Evolutionary conservation across 345 rosid species (phyloP).

Genomic region (Gossypioides kirkii): DNA sequence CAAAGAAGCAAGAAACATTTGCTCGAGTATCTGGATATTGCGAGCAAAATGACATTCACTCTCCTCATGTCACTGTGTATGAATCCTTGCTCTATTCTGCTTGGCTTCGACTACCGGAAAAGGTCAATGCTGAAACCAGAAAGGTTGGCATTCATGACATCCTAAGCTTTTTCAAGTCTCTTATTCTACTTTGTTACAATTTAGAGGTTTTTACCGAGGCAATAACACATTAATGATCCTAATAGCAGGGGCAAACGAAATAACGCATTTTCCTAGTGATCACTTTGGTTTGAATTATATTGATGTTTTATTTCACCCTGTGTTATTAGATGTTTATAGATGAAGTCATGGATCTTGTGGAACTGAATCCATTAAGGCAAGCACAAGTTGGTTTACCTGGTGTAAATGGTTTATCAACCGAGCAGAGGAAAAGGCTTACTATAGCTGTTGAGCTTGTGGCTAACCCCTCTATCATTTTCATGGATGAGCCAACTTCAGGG

Average conservation of each 20-base stretch:
- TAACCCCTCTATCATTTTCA: constrained; percentile 85
- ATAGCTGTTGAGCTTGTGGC: constrained; percentile 94
- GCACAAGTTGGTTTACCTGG: constrained; percentile 88
- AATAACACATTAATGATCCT: background rate
- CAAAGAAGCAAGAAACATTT: constrained; percentile 76
- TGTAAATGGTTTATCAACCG: constrained; percentile 73
- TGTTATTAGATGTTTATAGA: constrained; percentile 68
- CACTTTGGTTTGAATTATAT: background rate
- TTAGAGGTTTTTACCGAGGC: background rate
- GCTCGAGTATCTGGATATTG: constrained; percentile 80
- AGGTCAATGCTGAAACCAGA: constrained; percentile 41
- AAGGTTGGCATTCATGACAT: constrained; percentile 33
- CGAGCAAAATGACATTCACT: constrained; percentile 80
- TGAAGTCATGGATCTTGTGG: constrained; percentile 92
- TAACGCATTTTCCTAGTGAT: background rate
- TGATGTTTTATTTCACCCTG: background rate
- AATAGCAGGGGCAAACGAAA: background rate
- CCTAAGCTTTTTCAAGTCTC: background rate
- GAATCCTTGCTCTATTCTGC: constrained; percentile 77
- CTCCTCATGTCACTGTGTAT: constrained; percentile 71
- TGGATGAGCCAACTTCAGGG: constrained; percentile 98
- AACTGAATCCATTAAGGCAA: constrained; percentile 49
- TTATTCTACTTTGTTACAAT: background rate
- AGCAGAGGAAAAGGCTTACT: constrained; percentile 86
- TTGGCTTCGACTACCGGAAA: constrained; percentile 59